These are phyloP conservation scores for Hyaloperonospora brassicae DNA, from an alignment of 352 stramenopile genomes.

Conservation along the genomic window DNA sequence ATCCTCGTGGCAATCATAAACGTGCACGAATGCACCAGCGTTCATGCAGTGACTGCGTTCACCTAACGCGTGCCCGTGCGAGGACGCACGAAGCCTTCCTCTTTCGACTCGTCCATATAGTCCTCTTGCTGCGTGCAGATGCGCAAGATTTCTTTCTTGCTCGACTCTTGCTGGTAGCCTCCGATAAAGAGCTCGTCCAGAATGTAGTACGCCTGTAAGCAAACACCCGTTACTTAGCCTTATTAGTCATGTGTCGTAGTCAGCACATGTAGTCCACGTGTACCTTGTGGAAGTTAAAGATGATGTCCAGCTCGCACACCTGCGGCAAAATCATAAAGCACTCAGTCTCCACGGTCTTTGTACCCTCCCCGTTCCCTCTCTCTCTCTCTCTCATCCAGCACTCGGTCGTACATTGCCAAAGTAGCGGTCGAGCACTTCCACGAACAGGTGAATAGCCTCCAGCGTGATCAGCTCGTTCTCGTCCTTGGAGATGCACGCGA, in stretches of 20 bases:
- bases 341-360: neutral
- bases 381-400: neutral
- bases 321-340: constrained; percentile 14
- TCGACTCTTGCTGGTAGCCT: constrained; percentile 95
- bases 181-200: constrained; percentile 99
- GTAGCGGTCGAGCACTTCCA: constrained; percentile 97
- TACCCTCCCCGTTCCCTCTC: neutral
- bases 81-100: constrained; percentile 65
- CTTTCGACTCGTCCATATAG: constrained; percentile 86
- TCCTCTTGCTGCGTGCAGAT: constrained; percentile 87
- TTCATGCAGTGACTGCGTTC: too few species aligned
- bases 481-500: constrained; percentile 91
- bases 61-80: constrained; percentile 55
- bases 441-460: constrained; percentile 97
- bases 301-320: constrained; percentile 95
- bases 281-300: constrained; percentile 99
- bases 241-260: neutral
- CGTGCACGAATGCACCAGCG: too few species aligned
- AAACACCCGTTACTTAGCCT: neutral
- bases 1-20: too few species aligned
- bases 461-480: constrained; percentile 97
- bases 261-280: neutral
- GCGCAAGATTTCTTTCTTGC: constrained; percentile 88
- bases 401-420: constrained; percentile 84
- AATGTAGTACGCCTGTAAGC: constrained; percentile 94